These are phyloP conservation scores for Maudiozyma humilis DNA, from an alignment of 1,139 yeast species.

Conservation along the genomic window DNA sequence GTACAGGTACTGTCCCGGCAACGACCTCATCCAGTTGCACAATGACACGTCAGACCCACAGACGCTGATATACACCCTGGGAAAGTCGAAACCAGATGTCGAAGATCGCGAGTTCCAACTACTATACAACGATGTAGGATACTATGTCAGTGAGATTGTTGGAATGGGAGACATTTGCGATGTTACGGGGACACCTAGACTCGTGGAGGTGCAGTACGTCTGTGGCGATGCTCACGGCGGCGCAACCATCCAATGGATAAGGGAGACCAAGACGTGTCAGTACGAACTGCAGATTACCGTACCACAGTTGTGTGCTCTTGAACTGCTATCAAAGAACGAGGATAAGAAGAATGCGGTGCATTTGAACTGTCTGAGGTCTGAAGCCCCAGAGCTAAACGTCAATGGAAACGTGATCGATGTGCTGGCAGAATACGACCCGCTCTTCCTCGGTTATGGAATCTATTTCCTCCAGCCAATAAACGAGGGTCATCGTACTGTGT, in stretches of 20 bases:
- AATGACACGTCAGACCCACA: slow-evolving; percentile 25
- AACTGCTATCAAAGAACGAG: slow-evolving; percentile 22
- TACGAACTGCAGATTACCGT: slow-evolving; percentile 55
- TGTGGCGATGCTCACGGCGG: slow-evolving; percentile 44
- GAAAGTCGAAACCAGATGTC: slow-evolving; percentile 32
- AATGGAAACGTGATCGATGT: slow-evolving; percentile 12
- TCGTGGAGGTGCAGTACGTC: slow-evolving; percentile 54
- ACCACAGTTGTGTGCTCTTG: slow-evolving; percentile 47
- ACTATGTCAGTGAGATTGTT: slow-evolving; percentile 46
- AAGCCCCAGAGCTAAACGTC: neutral
- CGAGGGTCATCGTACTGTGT: slow-evolving; percentile 8
- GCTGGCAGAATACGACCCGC: slow-evolving; percentile 18
- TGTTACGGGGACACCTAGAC: slow-evolving; percentile 54
- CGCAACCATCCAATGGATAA: slow-evolving; percentile 38
- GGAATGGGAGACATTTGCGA: slow-evolving; percentile 67
- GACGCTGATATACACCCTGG: slow-evolving; percentile 38
- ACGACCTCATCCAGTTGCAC: slow-evolving; percentile 52
- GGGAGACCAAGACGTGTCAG: slow-evolving; percentile 66
- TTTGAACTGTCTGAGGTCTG: slow-evolving; percentile 13
- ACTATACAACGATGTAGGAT: slow-evolving; percentile 33
- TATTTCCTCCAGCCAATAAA: slow-evolving; percentile 17
- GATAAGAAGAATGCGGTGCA: slow-evolving; percentile 20
- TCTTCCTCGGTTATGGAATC: slow-evolving; percentile 21
- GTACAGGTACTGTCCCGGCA: slow-evolving; percentile 49
- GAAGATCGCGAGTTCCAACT: slow-evolving; percentile 21